These are phyloP conservation scores for Mikania micrantha DNA, from an alignment of 129 eudicot species.

Conservation along the genomic window DNA sequence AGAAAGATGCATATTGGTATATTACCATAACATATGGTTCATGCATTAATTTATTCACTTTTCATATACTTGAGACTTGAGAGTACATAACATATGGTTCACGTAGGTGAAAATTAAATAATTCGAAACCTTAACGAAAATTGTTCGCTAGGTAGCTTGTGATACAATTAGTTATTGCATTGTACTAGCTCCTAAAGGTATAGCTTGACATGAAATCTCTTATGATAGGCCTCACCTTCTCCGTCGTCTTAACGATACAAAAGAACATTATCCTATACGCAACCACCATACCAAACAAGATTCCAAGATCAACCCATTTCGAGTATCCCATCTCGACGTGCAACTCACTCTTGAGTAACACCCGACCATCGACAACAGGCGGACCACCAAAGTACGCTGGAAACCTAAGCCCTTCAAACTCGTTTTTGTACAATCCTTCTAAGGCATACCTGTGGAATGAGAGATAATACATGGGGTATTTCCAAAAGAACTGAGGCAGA, in stretches of 20 bases:
- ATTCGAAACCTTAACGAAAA: no score
- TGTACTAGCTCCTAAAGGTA: background rate
- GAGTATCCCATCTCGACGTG: slow-evolving; percentile 48
- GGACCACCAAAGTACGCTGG: slow-evolving; percentile 13
- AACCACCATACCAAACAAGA: slow-evolving; percentile 49
- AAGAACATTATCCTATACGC: slow-evolving; percentile 39
- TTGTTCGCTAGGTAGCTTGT: no score
- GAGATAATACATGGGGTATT: slow-evolving; percentile 46
- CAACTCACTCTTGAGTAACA: slow-evolving; percentile 30
- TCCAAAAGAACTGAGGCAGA: slow-evolving; percentile 38
- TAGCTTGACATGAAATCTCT: slow-evolving; percentile 13
- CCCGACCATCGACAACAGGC: slow-evolving; percentile 22
- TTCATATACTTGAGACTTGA: no score
- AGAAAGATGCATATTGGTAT: no score
- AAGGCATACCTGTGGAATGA: slow-evolving; percentile 39
- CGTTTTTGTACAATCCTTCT: slow-evolving; percentile 56
- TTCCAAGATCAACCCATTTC: slow-evolving; percentile 56
- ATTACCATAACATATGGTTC: no score
- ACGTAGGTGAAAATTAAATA: no score
- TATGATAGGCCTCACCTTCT: slow-evolving; percentile 25
- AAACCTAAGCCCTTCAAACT: slow-evolving; percentile 19
- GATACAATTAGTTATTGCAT: no score
- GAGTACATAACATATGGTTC: no score
- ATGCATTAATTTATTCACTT: no score
- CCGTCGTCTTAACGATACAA: slow-evolving; percentile 30